Conservation (phyloP, 129 eudicot species). For the Scalesia atractyloides region DNA sequence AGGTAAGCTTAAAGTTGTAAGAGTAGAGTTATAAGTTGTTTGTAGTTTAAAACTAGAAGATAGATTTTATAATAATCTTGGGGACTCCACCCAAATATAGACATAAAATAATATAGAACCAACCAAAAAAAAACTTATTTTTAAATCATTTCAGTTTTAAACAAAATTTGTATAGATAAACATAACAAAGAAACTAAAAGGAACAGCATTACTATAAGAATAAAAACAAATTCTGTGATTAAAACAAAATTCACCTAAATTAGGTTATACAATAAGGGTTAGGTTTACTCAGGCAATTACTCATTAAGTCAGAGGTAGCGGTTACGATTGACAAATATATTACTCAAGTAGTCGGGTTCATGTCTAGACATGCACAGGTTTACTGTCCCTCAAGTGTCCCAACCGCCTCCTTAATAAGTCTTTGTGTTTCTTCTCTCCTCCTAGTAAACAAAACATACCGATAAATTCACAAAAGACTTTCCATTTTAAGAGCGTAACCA, state of each 20-base stretch:
- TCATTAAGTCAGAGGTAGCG: not conserved
- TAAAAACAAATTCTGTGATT: too few species aligned
- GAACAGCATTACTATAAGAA: too few species aligned
- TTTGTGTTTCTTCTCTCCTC: slow-evolving; percentile 97
- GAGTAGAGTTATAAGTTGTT: too few species aligned
- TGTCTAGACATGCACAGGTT: not conserved
- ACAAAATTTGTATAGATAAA: too few species aligned
- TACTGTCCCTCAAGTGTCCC: slow-evolving; percentile 71
- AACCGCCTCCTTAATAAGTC: slow-evolving; percentile 80
- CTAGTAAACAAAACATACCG: slow-evolving; percentile 40
- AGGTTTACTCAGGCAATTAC: not conserved
- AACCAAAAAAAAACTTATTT: too few species aligned
- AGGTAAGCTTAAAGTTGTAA: too few species aligned
- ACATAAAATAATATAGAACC: too few species aligned
- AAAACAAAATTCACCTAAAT: not conserved
- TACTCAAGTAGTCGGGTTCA: not conserved
- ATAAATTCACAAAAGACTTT: not conserved
- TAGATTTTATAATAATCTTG: too few species aligned
- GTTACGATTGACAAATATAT: not conserved
- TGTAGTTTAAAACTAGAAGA: too few species aligned
- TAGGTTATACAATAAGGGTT: not conserved
- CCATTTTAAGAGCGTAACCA: not conserved
- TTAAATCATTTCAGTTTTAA: too few species aligned
- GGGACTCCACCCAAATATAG: too few species aligned
- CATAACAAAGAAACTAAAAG: too few species aligned